A percentile compares a stretch with the other conserved stretches of the same genome.
These are phyloP conservation scores for Ceratobasidium sp. DNA, from an alignment of 1,284 basidiomycete genomes.

Conservation along the genomic window DNA sequence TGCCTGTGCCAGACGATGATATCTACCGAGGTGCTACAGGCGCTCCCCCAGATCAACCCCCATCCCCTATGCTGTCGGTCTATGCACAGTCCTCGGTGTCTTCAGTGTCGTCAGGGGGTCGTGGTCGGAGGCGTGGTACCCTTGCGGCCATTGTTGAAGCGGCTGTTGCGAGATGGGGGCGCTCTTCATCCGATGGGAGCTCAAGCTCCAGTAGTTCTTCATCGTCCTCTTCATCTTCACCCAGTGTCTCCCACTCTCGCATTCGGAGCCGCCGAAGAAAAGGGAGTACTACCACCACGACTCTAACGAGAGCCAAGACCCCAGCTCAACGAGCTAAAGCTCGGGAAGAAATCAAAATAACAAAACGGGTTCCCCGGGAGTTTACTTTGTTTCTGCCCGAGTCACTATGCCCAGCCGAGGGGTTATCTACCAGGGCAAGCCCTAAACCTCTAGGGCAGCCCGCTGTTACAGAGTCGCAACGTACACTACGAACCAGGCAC, in stretches of 20 bases:
- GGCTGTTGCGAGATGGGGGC: conserved; percentile 63
- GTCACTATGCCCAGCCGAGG: conserved; percentile 48
- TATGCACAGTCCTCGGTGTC: conserved; percentile 37
- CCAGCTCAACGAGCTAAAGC: conserved; percentile 65
- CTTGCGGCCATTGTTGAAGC: conserved; percentile 61
- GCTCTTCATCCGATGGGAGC: conserved; percentile 53
- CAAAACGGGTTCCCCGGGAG: conserved; percentile 58
- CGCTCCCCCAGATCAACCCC: conserved; percentile 32
- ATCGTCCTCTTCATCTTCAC: conserved; percentile 55
- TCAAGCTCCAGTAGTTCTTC: conserved; percentile 51
- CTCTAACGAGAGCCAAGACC: conserved; percentile 58
- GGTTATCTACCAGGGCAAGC: conserved; percentile 30
- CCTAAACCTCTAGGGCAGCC: conserved; percentile 33
- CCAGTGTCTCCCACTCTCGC: conserved; percentile 47
- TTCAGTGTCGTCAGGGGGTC: conserved; percentile 45
- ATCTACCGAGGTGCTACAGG: conserved; percentile 39
- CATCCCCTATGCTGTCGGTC: conserved; percentile 33
- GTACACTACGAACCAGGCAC: conserved; percentile 63
- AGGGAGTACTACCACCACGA: conserved; percentile 50
- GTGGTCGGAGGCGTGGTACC: conserved; percentile 54
- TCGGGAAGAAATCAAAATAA: conserved; percentile 61
- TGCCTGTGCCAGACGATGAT: conserved; percentile 26
- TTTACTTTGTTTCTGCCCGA: conserved; percentile 69
- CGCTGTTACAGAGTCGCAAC: conserved; percentile 47
- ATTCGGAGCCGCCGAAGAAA: conserved; percentile 52